A percentile compares a stretch with the other conserved stretches of the same genome.
Conservation (phyloP, 805 yeast species). For the Candida quercuum region DNA sequence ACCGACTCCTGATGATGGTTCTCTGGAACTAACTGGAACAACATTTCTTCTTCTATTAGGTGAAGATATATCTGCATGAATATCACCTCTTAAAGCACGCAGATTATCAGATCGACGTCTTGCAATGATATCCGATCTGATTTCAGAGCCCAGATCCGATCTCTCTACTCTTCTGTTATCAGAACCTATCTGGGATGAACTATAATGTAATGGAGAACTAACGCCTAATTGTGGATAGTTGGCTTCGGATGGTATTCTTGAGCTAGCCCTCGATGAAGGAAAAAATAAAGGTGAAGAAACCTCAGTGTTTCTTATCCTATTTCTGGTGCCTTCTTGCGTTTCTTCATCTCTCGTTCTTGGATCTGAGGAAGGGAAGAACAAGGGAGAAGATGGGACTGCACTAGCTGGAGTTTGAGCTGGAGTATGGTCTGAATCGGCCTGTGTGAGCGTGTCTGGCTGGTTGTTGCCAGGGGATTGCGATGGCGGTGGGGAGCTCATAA, state of each 20-base stretch:
- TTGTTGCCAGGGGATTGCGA: background rate
- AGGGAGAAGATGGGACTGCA: slow-evolving; percentile 46
- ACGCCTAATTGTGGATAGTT: slow-evolving; percentile 18
- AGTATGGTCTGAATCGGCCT: slow-evolving; percentile 3
- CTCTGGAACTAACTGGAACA: slow-evolving; percentile 32
- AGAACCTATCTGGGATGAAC: slow-evolving; percentile 31
- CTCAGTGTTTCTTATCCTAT: slow-evolving; percentile 10
- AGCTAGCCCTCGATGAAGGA: slow-evolving; percentile 26
- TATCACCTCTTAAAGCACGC: slow-evolving; percentile 68
- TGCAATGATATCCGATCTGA: slow-evolving; percentile 39
- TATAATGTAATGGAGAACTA: slow-evolving; percentile 41
- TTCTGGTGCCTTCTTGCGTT: slow-evolving; percentile 10
- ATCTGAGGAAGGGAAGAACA: slow-evolving; percentile 38
- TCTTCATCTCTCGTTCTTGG: slow-evolving; percentile 15
- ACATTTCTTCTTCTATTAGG: slow-evolving; percentile 62
- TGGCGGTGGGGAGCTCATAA: slow-evolving; percentile 14
- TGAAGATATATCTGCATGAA: slow-evolving; percentile 70
- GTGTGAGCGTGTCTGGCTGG: slow-evolving; percentile 5
- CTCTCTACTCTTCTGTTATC: slow-evolving; percentile 21
- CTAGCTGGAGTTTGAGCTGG: too few relatives aligned
- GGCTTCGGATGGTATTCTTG: slow-evolving; percentile 9
- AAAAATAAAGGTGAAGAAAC: slow-evolving; percentile 29
- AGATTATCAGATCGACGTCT: slow-evolving; percentile 39
- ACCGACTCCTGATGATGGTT: background rate
- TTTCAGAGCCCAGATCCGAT: slow-evolving; percentile 31